These are phyloP conservation scores for Trichoderma hamatum DNA, from an alignment of 2,329 filamentous ascomycete genomes.

Conservation along the genomic window DNA sequence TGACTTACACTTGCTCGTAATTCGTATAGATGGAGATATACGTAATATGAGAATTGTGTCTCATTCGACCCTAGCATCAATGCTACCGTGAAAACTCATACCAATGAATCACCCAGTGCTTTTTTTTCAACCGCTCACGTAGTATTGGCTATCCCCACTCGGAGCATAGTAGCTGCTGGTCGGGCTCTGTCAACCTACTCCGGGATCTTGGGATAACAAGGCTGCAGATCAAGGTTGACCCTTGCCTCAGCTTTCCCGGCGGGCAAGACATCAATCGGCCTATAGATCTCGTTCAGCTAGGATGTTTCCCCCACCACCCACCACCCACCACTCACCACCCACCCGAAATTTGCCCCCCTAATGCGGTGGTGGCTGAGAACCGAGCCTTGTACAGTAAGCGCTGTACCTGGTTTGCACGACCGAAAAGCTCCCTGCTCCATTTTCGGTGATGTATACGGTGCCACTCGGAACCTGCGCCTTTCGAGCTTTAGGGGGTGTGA, in stretches of 20 bases:
- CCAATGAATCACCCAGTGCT: neutral
- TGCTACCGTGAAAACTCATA: neutral
- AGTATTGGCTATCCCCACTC: neutral
- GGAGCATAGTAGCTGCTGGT: neutral
- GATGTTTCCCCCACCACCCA: neutral
- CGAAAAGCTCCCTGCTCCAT: neutral
- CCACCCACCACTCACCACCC: neutral
- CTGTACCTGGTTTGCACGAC: neutral
- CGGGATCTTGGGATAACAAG: constrained; percentile 7
- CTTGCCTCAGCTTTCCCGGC: neutral
- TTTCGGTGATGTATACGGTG: neutral
- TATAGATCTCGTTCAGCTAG: neutral
- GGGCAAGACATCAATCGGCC: constrained; percentile 5
- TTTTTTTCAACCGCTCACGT: neutral
- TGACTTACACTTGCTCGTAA: neutral
- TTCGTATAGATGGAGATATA: neutral
- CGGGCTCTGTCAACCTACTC: neutral
- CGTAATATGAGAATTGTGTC: neutral
- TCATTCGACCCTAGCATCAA: neutral
- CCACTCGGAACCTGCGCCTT: neutral
- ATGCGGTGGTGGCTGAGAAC: neutral
- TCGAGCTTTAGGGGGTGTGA: neutral
- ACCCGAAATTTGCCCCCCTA: neutral
- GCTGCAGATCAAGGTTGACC: neutral
- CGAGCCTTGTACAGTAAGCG: neutral